Conservation (phyloP, 495 filamentous ascomycete genomes). For the Penicillium waksmanii region DNA sequence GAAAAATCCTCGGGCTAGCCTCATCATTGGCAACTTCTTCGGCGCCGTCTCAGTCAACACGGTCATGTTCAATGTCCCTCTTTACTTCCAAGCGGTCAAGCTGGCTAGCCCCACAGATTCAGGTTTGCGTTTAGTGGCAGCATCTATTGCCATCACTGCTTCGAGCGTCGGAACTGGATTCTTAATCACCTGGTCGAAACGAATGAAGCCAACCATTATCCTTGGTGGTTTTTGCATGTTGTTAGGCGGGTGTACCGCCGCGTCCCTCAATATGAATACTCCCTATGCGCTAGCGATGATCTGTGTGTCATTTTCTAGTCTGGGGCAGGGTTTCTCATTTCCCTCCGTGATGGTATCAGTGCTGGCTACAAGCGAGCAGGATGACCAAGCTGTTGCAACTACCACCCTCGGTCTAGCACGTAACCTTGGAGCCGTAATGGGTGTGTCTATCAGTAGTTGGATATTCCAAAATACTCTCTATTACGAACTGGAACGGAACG, state of each 20-base stretch:
- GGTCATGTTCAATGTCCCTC: constrained; percentile 75
- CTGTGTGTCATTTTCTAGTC: constrained; percentile 61
- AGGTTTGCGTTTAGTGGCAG: constrained; percentile 68
- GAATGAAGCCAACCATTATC: constrained; percentile 65
- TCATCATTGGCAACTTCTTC: constrained; percentile 75
- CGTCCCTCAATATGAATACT: constrained; percentile 56
- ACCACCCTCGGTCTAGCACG: constrained; percentile 71
- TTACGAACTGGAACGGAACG: constrained; percentile 58
- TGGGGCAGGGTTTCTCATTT: constrained; percentile 68
- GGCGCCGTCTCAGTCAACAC: constrained; percentile 65
- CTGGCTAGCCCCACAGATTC: constrained; percentile 71
- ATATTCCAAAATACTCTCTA: constrained; percentile 74
- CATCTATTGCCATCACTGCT: constrained; percentile 59
- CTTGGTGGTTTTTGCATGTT: constrained; percentile 56
- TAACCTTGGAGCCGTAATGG: constrained; percentile 70
- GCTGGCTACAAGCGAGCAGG: constrained; percentile 66
- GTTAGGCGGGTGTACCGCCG: constrained; percentile 58
- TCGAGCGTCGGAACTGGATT: constrained; percentile 69
- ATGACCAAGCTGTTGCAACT: constrained; percentile 77
- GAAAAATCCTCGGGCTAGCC: constrained; percentile 61
- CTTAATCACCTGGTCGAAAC: constrained; percentile 67
- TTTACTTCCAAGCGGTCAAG: constrained; percentile 82
- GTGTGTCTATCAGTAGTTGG: constrained; percentile 70
- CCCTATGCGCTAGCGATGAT: constrained; percentile 62
- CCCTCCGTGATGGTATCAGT: constrained; percentile 69